These are phyloP conservation scores for Beauveria scarabaeidicola DNA, from an alignment of 2,329 filamentous ascomycete genomes.

Conservation along the genomic window DNA sequence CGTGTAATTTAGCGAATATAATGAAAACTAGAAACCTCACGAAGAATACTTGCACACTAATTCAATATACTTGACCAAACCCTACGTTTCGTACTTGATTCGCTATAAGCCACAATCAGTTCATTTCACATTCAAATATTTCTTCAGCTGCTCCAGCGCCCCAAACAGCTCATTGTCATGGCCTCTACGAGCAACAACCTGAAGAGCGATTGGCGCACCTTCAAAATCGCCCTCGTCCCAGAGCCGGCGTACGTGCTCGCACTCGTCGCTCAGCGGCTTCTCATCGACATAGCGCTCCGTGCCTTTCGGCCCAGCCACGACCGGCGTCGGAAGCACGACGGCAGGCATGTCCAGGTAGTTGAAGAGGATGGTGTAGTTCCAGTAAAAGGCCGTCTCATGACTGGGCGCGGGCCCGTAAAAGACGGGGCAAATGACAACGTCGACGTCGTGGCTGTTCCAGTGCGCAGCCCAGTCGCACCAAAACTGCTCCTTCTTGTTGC, in stretches of 20 bases:
- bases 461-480: conserved; percentile 24
- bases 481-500: conserved; percentile 23
- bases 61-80: too few relatives aligned
- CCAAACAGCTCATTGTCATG: conserved; percentile 28
- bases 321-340: conserved; percentile 25
- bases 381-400: conserved; percentile 28
- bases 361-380: conserved; percentile 30
- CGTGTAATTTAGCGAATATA: too few relatives aligned
- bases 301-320: conserved; percentile 22
- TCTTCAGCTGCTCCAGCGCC: conserved; percentile 19
- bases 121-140: background rate
- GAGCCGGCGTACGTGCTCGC: conserved; percentile 21
- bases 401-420: conserved; percentile 29
- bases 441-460: conserved; percentile 29
- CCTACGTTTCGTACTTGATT: too few relatives aligned
- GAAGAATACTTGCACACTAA: too few relatives aligned
- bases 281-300: conserved; percentile 14
- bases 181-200: conserved; percentile 25
- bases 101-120: too few relatives aligned
- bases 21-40: too few relatives aligned
- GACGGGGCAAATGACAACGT: conserved; percentile 27
- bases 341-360: conserved; percentile 31
- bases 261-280: conserved; percentile 22
- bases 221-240: conserved; percentile 26
- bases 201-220: conserved; percentile 25